phyloP scores from a whole-genome alignment of 2,329 filamentous ascomycete species.

The Cordyceps farinosa region DNA sequence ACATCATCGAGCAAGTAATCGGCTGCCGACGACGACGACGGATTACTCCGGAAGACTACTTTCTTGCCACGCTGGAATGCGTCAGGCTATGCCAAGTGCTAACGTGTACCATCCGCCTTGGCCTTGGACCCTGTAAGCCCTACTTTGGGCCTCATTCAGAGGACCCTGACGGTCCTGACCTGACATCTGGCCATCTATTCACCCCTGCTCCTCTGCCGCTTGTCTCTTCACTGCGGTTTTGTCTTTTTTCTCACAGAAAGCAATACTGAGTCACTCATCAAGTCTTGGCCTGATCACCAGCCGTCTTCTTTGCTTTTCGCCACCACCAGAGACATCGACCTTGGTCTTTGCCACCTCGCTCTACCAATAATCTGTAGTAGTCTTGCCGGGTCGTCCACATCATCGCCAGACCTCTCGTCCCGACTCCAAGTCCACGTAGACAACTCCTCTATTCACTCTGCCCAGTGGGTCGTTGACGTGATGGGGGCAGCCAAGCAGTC shows the following conservation, averaged over 20 bases:
- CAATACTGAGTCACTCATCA: not conserved
- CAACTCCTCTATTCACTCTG: not conserved
- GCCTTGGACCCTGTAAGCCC: conserved; percentile 1
- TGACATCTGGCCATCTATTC: conserved; percentile 5
- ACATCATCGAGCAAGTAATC: not conserved
- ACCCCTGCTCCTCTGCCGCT: not conserved
- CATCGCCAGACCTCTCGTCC: not conserved
- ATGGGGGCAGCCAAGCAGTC: not conserved
- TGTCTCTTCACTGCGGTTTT: not conserved
- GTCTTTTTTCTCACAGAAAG: not conserved
- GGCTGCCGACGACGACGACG: not conserved
- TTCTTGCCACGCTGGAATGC: conserved; percentile 1
- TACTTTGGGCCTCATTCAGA: conserved; percentile 1
- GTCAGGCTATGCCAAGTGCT: conserved; percentile 1
- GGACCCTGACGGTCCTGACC: not conserved
- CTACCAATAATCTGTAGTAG: not conserved
- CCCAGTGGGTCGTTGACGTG: conserved; percentile 15
- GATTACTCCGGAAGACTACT: not conserved
- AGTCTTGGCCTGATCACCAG: not conserved
- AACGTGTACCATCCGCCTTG: not conserved
- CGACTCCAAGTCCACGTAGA: not conserved
- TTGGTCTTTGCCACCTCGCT: not conserved
- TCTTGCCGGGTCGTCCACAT: not conserved
- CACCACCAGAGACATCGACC: conserved; percentile 1
- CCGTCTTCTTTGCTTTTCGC: not conserved